These are phyloP conservation scores for Boletus barrowsii DNA, from an alignment of 768 basidiomycete genomes.

Conservation along the genomic window DNA sequence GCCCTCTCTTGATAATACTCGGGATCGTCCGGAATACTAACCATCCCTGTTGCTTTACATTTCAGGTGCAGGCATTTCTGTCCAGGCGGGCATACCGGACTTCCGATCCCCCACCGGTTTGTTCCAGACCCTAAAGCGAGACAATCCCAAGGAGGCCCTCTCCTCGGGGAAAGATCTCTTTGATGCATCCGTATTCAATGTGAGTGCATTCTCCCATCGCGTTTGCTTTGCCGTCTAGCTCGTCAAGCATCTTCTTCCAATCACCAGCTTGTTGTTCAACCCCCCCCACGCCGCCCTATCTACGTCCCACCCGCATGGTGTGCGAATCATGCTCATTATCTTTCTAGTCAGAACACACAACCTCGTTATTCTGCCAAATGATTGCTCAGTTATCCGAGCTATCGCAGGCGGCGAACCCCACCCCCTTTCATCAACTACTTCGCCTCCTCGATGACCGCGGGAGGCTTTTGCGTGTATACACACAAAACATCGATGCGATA, in stretches of 20 bases:
- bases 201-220: constrained; percentile 35
- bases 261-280: background rate
- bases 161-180: constrained; percentile 84
- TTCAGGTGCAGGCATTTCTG: constrained; percentile 84
- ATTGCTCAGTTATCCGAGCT: constrained; percentile 77
- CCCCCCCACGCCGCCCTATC: background rate
- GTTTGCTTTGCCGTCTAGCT: constrained; percentile 1
- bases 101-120: constrained; percentile 81
- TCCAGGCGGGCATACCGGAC: constrained; percentile 85
- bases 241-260: background rate
- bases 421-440: constrained; percentile 76
- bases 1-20: constrained; percentile 9
- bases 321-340: constrained; percentile 17
- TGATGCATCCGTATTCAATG: constrained; percentile 86
- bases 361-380: constrained; percentile 83
- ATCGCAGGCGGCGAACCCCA: constrained; percentile 70
- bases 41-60: background rate
- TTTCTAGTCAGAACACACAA: constrained; percentile 67
- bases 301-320: constrained; percentile 1
- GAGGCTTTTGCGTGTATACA: constrained; percentile 80
- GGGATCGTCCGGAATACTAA: constrained; percentile 6
- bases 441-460: constrained; percentile 73
- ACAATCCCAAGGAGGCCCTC: constrained; percentile 70
- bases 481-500: constrained; percentile 91
- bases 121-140: constrained; percentile 73